phyloP scores from a whole-genome alignment of 805 yeast genomes.

The Sporopachydermia lactativora region DNA sequence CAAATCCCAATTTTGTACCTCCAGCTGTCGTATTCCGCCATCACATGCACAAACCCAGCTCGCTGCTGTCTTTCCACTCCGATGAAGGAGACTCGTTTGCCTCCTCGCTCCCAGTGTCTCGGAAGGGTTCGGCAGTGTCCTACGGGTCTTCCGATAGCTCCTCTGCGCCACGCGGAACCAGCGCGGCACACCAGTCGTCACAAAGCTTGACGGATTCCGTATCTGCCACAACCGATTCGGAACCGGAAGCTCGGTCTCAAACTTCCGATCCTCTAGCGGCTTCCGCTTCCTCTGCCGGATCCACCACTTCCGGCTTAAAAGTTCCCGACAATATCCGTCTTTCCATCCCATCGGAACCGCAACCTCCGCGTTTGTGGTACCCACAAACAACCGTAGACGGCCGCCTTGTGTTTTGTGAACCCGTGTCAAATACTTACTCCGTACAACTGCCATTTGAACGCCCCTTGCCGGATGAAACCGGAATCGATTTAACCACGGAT shows the following conservation, averaged over 20 bases:
- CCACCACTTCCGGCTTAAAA: too few species aligned
- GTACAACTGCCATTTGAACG: background rate
- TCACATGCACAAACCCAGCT: background rate
- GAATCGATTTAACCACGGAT: background rate
- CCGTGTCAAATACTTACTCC: background rate
- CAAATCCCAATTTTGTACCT: background rate
- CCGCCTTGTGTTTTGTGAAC: conserved; percentile 3
- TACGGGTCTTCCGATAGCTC: background rate
- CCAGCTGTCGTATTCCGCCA: background rate
- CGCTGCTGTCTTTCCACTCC: background rate
- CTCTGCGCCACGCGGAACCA: background rate
- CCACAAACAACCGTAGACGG: conserved; percentile 3
- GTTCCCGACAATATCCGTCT: background rate
- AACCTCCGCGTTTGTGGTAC: background rate
- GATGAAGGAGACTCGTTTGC: background rate
- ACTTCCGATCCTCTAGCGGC: background rate
- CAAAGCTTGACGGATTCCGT: conserved; percentile 1
- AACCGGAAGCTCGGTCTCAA: background rate
- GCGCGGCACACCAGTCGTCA: background rate
- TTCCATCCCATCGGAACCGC: background rate
- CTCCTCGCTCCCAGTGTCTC: background rate
- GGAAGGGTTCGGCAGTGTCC: background rate
- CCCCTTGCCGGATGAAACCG: background rate
- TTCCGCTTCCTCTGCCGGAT: background rate
- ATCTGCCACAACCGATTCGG: too few species aligned